A percentile compares a stretch with the other conserved stretches of the same genome.
Evolutionary conservation across 2,329 filamentous ascomycete species (phyloP).

Genomic region (Penicillium rolfsii): DNA sequence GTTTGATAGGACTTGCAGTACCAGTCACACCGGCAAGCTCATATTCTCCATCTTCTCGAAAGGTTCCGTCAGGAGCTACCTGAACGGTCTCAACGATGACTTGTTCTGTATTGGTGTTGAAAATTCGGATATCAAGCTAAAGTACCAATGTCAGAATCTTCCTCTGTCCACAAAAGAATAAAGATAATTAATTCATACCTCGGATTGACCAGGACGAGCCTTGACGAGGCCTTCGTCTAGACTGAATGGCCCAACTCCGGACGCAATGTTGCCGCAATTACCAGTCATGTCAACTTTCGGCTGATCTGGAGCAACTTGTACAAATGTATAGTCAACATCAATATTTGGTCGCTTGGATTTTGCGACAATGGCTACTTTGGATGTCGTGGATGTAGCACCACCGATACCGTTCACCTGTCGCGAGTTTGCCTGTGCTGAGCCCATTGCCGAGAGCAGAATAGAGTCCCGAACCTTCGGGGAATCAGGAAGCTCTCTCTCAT

Average conservation of each 20-base stretch:
- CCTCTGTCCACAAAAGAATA: background rate
- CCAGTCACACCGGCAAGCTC: slow-evolving; percentile 64
- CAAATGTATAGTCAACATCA: slow-evolving; percentile 71
- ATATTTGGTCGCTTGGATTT: slow-evolving; percentile 48
- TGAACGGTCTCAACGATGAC: slow-evolving; percentile 60
- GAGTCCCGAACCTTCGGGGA: slow-evolving; percentile 33
- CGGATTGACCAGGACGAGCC: slow-evolving; percentile 26
- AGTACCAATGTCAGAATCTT: background rate
- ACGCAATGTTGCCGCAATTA: slow-evolving; percentile 72
- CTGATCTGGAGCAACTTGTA: slow-evolving; percentile 65
- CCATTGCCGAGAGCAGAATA: slow-evolving; percentile 39
- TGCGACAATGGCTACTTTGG: slow-evolving; percentile 68
- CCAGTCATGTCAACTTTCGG: slow-evolving; percentile 63
- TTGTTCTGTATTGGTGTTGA: slow-evolving; percentile 70
- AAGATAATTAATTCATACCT: slow-evolving; percentile 12
- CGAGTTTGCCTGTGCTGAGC: slow-evolving; percentile 32
- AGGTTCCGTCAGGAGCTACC: slow-evolving; percentile 51
- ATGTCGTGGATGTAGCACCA: slow-evolving; percentile 66
- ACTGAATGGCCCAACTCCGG: slow-evolving; percentile 65
- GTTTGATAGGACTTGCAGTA: slow-evolving; percentile 56
- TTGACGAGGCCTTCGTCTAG: slow-evolving; percentile 57
- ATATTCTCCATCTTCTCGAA: slow-evolving; percentile 54
- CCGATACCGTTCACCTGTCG: slow-evolving; percentile 72
- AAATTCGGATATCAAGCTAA: slow-evolving; percentile 59
- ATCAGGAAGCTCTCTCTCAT: slow-evolving; percentile 37